A percentile compares a stretch with the other conserved stretches of the same genome.
phyloP scores from a whole-genome alignment of 1,284 basidiomycete species.

The Ustilago vetiveriae region DNA sequence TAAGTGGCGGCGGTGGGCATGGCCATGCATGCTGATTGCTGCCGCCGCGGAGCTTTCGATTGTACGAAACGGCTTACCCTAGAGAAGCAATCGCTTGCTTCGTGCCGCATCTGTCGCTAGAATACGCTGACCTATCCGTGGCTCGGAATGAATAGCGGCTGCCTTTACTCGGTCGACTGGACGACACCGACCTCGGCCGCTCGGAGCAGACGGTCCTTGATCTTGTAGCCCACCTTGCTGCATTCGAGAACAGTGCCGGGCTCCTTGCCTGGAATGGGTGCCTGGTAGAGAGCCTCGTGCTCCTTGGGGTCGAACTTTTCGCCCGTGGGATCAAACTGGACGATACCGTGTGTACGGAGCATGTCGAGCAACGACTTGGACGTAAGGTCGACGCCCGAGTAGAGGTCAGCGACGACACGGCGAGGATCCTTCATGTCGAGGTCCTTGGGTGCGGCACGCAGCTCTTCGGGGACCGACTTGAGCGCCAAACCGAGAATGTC shows the following conservation, averaged over 20 bases:
- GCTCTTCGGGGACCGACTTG: slow-evolving; percentile 75
- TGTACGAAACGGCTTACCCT: too few species aligned
- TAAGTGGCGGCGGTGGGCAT: too few species aligned
- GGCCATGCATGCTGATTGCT: too few species aligned
- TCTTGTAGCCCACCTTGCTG: slow-evolving; percentile 80
- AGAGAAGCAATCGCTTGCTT: too few species aligned
- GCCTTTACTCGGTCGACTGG: slow-evolving; percentile 51
- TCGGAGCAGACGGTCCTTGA: slow-evolving; percentile 76
- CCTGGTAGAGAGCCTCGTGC: slow-evolving; percentile 95
- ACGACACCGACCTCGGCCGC: slow-evolving; percentile 97
- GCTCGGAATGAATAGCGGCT: too few species aligned
- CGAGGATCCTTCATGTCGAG: slow-evolving; percentile 62
- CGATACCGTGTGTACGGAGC: slow-evolving; percentile 88
- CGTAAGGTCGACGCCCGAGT: slow-evolving; percentile 89
- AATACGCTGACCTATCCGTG: too few species aligned
- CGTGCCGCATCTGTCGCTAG: too few species aligned
- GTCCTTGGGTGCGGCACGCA: slow-evolving; percentile 64
- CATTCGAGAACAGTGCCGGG: slow-evolving; percentile 90
- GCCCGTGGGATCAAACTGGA: slow-evolving; percentile 88
- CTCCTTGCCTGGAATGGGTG: slow-evolving; percentile 84
- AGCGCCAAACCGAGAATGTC: slow-evolving; percentile 91
- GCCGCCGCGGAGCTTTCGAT: too few species aligned
- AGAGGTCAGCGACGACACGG: slow-evolving; percentile 65
- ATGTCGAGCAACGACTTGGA: slow-evolving; percentile 88
- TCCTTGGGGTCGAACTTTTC: slow-evolving; percentile 92